phyloP scores from a whole-genome alignment of 2,329 filamentous ascomycete genomes.

The Sclerotinia nivalis region DNA sequence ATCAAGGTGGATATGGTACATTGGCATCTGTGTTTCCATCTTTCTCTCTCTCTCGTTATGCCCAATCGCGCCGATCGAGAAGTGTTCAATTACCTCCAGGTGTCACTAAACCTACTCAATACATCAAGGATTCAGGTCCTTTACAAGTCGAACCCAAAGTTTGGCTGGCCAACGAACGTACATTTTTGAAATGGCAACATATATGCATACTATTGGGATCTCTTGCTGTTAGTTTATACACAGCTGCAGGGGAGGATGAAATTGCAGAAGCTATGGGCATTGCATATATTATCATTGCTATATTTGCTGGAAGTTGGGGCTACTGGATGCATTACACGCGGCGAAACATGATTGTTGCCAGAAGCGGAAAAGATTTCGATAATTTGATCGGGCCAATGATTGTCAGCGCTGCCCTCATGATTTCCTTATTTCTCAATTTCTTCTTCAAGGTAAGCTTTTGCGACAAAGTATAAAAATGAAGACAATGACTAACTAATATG shows the following conservation, averaged over 20 bases:
- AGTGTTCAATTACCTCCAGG: conserved; percentile 72
- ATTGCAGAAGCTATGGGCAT: conserved; percentile 78
- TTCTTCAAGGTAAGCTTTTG: conserved; percentile 68
- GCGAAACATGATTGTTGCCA: conserved; percentile 74
- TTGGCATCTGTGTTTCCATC: conserved; percentile 76
- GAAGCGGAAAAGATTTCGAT: conserved; percentile 92
- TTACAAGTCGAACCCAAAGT: conserved; percentile 96
- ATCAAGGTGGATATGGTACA: conserved; percentile 51
- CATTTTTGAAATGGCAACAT: conserved; percentile 98
- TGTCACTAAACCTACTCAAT: conserved; percentile 78
- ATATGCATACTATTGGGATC: conserved; percentile 85
- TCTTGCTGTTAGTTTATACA: conserved; percentile 81
- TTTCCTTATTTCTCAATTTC: conserved; percentile 85
- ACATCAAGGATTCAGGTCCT: conserved; percentile 93
- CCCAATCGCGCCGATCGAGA: conserved; percentile 54
- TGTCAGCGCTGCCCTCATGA: conserved; percentile 75
- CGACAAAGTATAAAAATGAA: neutral
- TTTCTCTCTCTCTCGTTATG: conserved; percentile 80
- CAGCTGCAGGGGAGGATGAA: conserved; percentile 78
- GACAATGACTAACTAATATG: conserved; percentile 23
- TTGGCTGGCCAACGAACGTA: conserved; percentile 97
- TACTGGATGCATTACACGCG: conserved; percentile 79
- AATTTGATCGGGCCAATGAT: conserved; percentile 82
- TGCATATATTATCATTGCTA: conserved; percentile 77
- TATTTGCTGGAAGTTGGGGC: conserved; percentile 85